phyloP scores from a whole-genome alignment of 305 asterid species.

The Euphrasia arctica region DNA sequence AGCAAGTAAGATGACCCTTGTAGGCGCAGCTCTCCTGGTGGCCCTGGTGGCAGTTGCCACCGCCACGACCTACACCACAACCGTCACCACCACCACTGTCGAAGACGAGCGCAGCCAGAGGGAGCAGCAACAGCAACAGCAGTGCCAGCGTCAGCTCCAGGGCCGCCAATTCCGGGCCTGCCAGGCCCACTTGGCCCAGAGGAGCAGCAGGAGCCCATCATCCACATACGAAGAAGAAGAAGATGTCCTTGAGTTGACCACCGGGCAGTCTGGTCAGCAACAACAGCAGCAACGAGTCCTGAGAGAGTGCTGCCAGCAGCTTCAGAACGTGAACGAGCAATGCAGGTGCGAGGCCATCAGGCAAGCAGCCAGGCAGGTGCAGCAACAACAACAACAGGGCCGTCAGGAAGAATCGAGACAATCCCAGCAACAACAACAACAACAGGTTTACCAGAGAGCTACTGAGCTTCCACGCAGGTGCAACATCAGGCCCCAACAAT shows the following conservation, averaged over 20 bases:
- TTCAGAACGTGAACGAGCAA: no score
- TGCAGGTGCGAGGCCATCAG: no score
- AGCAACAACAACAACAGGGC: constrained; percentile 13
- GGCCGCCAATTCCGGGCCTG: constrained; percentile 33
- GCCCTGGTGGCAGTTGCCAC: constrained; percentile 34
- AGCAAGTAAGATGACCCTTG: constrained; percentile 27
- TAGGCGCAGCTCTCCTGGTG: constrained; percentile 33
- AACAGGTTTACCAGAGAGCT: constrained; percentile 26
- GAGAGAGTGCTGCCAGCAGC: constrained; percentile 31
- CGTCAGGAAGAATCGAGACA: background rate
- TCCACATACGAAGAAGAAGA: constrained; percentile 2
- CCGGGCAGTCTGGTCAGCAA: constrained; percentile 7
- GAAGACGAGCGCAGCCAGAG: constrained; percentile 18
- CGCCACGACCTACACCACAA: constrained; percentile 36
- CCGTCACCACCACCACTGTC: constrained; percentile 24
- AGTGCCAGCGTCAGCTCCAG: constrained; percentile 33
- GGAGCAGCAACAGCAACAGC: constrained; percentile 14
- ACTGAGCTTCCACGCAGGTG: constrained; percentile 24
- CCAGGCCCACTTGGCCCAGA: constrained; percentile 28
- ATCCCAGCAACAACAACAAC: background rate
- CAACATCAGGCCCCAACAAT: constrained; percentile 18
- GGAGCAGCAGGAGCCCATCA: background rate
- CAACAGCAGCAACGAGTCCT: background rate
- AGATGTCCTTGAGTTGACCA: constrained; percentile 10
- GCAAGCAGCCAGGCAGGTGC: constrained; percentile 25